Base-by-base conservation (phyloP, 208 protist genomes). In the Acanthamoeba sp. region DNA sequence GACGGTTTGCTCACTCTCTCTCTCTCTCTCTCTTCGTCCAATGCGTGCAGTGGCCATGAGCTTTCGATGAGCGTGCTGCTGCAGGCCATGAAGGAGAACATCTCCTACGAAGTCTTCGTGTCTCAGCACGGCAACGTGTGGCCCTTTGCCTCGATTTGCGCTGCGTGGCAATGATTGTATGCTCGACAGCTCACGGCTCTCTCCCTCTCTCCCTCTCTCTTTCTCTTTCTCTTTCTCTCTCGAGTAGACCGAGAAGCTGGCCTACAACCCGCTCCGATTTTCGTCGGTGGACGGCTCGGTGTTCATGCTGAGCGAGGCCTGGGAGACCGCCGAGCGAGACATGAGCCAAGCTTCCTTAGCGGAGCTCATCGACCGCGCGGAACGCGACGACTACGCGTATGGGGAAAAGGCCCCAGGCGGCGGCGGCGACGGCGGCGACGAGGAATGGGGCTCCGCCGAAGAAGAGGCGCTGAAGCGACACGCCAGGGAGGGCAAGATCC, bases 1-100 rank as follows among this genome's bases (percentile, higher is more conserved):
- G 45, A 1, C 18, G 45, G n/a, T 29, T 29, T 20, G 14, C 14
- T 62, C 55, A 62, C 55, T n/a, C 14, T 6, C 0, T 22, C n/a
- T 10, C 52, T 59, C 14, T 7, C 18, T 59, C 0, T 59, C 18
- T 10, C 52, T 59, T 59, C 52, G 52, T 71, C 64, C 2, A n/a
- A n/a, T n/a, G 16, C 59, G 6, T 18, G 69, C 69, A 78, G 69
- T 5, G 69, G 69, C 69, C 69, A 78, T 24, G 22, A 32, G 36
- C n/a, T 78, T 0, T 42, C 69, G 69, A 78, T 78, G 69, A 24
- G 36, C 69, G 69, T 78, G 38, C n/a, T 78, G 38, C 18, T 78
- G 69, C 69, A 78, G 69, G 69, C 69, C 18, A 14, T 78, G 27
- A 78, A 78, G 69, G 36, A 78, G 16, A 78, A 78, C 69, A 27